Base-by-base conservation (phyloP, 2,329 filamentous ascomycete species). In the Triangularia setosa region DNA sequence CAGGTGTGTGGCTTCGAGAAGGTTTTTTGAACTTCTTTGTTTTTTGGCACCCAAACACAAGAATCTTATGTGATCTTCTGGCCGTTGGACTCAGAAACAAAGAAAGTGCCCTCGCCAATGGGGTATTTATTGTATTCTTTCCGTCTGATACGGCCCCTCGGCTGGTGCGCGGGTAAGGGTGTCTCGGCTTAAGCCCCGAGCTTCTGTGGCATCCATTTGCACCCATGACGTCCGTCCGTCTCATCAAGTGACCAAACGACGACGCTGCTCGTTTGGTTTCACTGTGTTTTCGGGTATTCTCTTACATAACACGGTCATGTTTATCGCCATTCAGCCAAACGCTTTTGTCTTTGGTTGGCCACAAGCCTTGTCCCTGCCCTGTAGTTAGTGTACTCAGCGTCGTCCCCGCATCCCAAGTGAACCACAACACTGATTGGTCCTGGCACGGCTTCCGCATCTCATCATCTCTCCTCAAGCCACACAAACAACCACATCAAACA, bases 181-280 rank as follows among this genome's bases (percentile, higher is more conserved):
- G 27, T 21, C 48, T 63, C 61, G 61, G 57, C 61, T 60, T 56
- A 60, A 63, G 28, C 14, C 21, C 55, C 44, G 14, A 48, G 25
- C n/a, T 21, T 55, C 25, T 16, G 16, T 33, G 14, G 18, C 16
- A 52, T 25, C 40, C 27, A 59, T 35, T 24, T 24, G 18, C 16
- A 52, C 35, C 40, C 40, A 63, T 63, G 61, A 63, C 61, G 55
- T 58, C 44, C 44, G 48, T 60, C 35, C 44, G 48, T 60, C 35
- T 23, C 28, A 57, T 63, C 61, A 63, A 60, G 61, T 63, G 61
- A 63, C 30, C 56, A 27, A 11, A 33, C 40, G 40, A 18, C 9
- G 55, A 30, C n/a, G 16, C 25, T 27, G 23, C 9, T 28, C 16
- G 33, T 58, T 28, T 18, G 30, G 35, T 27, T 55, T 33, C n/a